These are phyloP conservation scores for Dipteronia sinensis DNA, from an alignment of 345 rosid species.

Conservation along the genomic window DNA sequence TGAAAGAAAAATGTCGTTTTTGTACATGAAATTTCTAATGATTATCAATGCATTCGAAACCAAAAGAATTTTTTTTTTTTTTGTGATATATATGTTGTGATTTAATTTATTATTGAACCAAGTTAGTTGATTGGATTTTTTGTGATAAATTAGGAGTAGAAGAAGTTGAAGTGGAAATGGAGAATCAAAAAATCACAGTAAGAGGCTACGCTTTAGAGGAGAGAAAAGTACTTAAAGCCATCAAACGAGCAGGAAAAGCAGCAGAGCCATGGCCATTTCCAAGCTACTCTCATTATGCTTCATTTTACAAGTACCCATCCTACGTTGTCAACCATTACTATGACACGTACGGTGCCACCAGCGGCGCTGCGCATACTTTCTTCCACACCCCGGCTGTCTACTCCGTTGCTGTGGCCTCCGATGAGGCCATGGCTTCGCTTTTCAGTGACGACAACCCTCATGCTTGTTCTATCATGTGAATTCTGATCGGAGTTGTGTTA, in stretches of 20 bases:
- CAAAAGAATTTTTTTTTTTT: too few relatives aligned
- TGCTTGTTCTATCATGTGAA: conserved; percentile 82
- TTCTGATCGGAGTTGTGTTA: too few relatives aligned
- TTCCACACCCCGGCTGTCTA: conserved; percentile 80
- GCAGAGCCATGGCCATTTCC: conserved; percentile 97
- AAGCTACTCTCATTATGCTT: conserved; percentile 63
- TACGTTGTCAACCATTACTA: conserved; percentile 77
- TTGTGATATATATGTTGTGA: too few relatives aligned
- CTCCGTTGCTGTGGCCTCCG: conserved; percentile 82
- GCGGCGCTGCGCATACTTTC: conserved; percentile 60
- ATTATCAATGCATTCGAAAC: too few relatives aligned
- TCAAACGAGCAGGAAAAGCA: conserved; percentile 70
- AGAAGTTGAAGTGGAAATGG: conserved; percentile 90
- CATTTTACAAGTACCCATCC: conserved; percentile 84
- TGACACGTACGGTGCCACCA: conserved; percentile 46
- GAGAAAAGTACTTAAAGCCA: conserved; percentile 70
- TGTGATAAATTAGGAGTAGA: conserved; percentile 56
- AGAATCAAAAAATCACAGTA: conserved; percentile 72
- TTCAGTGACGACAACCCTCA: conserved; percentile 93
- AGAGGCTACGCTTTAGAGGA: conserved; percentile 70
- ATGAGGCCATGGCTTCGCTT: conserved; percentile 78
- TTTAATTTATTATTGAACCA: too few relatives aligned
- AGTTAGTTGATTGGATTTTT: too few relatives aligned
- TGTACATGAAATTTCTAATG: too few relatives aligned
- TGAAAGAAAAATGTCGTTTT: too few relatives aligned